These are phyloP conservation scores for Hirsutella rhossiliensis DNA, from an alignment of 2,329 filamentous ascomycete genomes.

Conservation along the genomic window DNA sequence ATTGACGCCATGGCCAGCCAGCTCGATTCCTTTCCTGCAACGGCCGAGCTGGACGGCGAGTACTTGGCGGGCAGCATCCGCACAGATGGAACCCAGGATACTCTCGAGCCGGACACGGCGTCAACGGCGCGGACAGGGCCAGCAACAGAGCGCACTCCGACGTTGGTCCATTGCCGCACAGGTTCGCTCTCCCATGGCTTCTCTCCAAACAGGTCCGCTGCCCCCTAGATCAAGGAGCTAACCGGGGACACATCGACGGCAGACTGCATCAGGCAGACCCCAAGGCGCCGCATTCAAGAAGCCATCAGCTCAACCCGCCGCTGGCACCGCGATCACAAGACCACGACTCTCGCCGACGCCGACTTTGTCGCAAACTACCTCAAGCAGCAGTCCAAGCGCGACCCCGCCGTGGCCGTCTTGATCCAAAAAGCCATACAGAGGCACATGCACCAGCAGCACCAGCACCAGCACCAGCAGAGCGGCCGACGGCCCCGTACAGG, in stretches of 20 bases:
- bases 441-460: conserved; percentile 7
- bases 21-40: conserved; percentile 10
- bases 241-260: not conserved
- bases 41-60: conserved; percentile 2
- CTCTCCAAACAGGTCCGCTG: not conserved
- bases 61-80: not conserved
- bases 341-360: conserved; percentile 15
- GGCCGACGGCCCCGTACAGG: conserved; percentile 1
- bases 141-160: not conserved
- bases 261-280: conserved; percentile 2
- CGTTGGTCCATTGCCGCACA: not conserved
- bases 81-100: not conserved
- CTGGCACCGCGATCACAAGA: conserved; percentile 26
- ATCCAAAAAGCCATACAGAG: conserved; percentile 19
- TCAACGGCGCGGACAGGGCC: not conserved
- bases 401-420: conserved; percentile 18
- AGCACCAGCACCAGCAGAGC: no score
- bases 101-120: no score
- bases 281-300: conserved; percentile 18
- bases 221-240: not conserved
- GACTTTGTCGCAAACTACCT: conserved; percentile 20
- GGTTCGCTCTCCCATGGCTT: not conserved
- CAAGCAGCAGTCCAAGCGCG: conserved; percentile 22
- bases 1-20: conserved; percentile 11
- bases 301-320: conserved; percentile 23